Conservation (phyloP, 1,284 basidiomycete species). For the Afroboletus lepidellus region DNA sequence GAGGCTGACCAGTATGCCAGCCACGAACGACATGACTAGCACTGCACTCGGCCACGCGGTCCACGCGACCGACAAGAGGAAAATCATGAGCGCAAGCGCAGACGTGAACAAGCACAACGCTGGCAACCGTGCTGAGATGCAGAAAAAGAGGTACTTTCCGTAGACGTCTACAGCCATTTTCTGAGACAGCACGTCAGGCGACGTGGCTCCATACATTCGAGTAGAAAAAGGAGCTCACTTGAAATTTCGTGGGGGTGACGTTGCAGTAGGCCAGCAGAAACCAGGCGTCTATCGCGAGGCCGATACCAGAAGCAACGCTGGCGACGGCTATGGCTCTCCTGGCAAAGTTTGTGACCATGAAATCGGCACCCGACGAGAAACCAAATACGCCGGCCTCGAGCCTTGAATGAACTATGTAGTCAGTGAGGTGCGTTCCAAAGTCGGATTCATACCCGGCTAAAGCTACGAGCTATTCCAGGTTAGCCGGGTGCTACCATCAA, state of each 20-base stretch:
- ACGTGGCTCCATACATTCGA: background rate
- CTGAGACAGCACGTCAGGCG: slow-evolving; percentile 29
- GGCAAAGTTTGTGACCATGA: slow-evolving; percentile 45
- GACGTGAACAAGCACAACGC: slow-evolving; percentile 55
- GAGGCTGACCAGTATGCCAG: slow-evolving; percentile 55
- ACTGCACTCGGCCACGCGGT: slow-evolving; percentile 60
- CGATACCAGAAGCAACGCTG: slow-evolving; percentile 57
- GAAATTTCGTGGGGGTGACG: slow-evolving; percentile 48
- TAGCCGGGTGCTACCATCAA: background rate
- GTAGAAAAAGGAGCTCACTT: slow-evolving; percentile 36
- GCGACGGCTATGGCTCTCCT: slow-evolving; percentile 51
- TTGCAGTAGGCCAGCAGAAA: slow-evolving; percentile 60
- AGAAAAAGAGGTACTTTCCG: slow-evolving; percentile 61
- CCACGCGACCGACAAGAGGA: slow-evolving; percentile 60
- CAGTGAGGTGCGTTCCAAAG: background rate
- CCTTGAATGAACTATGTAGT: slow-evolving; percentile 26
- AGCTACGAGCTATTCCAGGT: slow-evolving; percentile 43
- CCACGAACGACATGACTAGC: slow-evolving; percentile 51
- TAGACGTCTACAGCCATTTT: slow-evolving; percentile 53
- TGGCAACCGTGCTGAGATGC: slow-evolving; percentile 60
- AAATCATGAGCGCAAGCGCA: slow-evolving; percentile 52
- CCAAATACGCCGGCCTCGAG: slow-evolving; percentile 59
- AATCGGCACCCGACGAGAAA: slow-evolving; percentile 50
- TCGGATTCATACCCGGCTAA: slow-evolving; percentile 45
- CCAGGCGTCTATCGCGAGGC: slow-evolving; percentile 59